Base-by-base conservation (phyloP, 208 protist species). In the Trypanosoma avium region DNA sequence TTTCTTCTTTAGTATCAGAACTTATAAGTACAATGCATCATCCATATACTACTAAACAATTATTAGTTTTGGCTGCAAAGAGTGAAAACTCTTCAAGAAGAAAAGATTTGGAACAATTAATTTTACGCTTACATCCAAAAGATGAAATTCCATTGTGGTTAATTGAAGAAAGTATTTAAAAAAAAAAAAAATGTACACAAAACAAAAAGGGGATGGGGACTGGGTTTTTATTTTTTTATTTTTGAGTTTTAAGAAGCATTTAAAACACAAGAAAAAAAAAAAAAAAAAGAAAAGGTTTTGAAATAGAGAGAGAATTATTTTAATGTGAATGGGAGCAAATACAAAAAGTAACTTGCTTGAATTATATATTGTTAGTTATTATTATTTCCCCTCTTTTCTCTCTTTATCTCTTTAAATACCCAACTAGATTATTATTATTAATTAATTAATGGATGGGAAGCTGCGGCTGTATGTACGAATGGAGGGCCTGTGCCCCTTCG, bases 401-500 rank as follows among this genome's bases (percentile, higher is more conserved):
- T 53, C 38, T 55, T 55, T 38, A n/a, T 6, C 6, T 5, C 12
- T 32, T 13, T 30, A 7, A 7, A 46, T 15, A 53, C 3, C 29
- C 12, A 5, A 19, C 2, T 17, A 22, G 6, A 3, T 58, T 27
- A 42, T 54, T 13, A 27, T 54, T 3, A 12, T 17, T 29, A 38
- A 10, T 19, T 62, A 13, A 3, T 2, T 40, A n/a, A 27, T 9
- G 5, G 26, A 46, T 7, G 50, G 50, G 6, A 67, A 50, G 47
- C 48, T 48, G 27, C 38, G 71, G 12, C 65, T 77, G 7, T 77
- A 73, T 43, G 71, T 77, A 13, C 62, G 71, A 8, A 65, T 77
- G 59, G 65, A 71, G 32, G 64, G 54, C 0, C 35, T 59, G 10
- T 40, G 32, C 24, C 63, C 71, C 2, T 77, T 77, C 32, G 63